Evolutionary conservation across 1,284 basidiomycete species (phyloP).

Genomic region (Stereum hirsutum): DNA sequence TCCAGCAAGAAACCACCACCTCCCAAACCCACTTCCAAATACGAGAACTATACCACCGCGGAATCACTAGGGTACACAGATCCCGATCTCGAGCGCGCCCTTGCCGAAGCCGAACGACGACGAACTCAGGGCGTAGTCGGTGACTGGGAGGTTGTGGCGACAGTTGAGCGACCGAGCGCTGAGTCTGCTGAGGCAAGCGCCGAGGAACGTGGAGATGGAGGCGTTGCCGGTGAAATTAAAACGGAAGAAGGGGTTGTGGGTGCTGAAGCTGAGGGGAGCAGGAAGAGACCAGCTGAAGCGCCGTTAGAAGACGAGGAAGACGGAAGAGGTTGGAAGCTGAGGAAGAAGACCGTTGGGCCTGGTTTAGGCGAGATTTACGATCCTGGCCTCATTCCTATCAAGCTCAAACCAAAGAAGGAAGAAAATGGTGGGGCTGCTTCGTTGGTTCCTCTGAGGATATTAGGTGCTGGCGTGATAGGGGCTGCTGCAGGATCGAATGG

Average conservation of each 20-base stretch:
- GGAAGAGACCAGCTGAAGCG: conserved; percentile 23
- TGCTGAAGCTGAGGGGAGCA: conserved; percentile 12
- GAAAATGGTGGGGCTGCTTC: conserved; percentile 9
- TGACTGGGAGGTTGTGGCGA: conserved; percentile 71
- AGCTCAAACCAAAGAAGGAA: conserved; percentile 45
- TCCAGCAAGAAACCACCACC: conserved; percentile 30
- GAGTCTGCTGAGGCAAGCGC: conserved; percentile 16
- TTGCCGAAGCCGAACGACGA: conserved; percentile 48
- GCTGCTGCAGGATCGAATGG: neutral
- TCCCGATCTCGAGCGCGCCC: conserved; percentile 53
- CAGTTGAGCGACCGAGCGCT: conserved; percentile 20
- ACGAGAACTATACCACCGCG: conserved; percentile 81
- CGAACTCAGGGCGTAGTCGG: conserved; percentile 69
- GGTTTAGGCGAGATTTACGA: conserved; percentile 69
- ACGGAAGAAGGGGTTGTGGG: no score
- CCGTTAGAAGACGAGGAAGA: conserved; percentile 41
- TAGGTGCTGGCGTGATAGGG: conserved; percentile 2
- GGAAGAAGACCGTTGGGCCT: conserved; percentile 42
- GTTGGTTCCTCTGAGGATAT: neutral
- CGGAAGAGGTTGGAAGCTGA: conserved; percentile 53
- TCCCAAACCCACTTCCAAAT: conserved; percentile 59
- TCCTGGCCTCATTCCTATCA: conserved; percentile 54
- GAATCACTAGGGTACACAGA: conserved; percentile 74
- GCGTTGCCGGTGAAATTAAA: conserved; percentile 5
- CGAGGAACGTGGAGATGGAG: conserved; percentile 11